phyloP scores from a whole-genome alignment of 352 stramenopile genomes.

The Pythium rishiriense region DNA sequence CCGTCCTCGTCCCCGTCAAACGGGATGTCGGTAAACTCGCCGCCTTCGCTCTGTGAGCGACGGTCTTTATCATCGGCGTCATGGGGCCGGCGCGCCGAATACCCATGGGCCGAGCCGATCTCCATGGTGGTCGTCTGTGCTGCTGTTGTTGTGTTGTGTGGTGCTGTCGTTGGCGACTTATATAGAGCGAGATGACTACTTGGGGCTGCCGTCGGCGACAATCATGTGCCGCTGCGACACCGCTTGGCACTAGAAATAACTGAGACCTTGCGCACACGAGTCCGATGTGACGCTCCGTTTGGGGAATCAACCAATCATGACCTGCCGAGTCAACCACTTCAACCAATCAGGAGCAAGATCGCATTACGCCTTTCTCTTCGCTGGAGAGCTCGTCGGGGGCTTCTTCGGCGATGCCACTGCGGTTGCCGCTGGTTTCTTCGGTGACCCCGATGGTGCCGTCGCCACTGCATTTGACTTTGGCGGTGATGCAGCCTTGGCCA shows the following conservation, averaged over 20 bases:
- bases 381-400: not conserved
- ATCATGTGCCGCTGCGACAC: constrained; percentile 13
- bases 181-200: too few relatives aligned
- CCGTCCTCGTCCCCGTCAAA: constrained; percentile 22
- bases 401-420: constrained; percentile 5
- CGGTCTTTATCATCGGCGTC: not conserved
- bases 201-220: too few relatives aligned
- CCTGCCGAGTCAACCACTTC: not conserved
- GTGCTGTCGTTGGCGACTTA: not conserved
- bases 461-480: not conserved
- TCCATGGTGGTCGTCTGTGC: constrained; percentile 2
- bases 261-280: constrained; percentile 13
- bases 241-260: constrained; percentile 9
- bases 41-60: constrained; percentile 4
- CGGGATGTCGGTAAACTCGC: constrained; percentile 24
- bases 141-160: not conserved
- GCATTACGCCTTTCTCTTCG: constrained; percentile 22
- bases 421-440: not conserved
- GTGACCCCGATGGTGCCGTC: not conserved
- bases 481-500: not conserved
- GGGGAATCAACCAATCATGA: constrained; percentile 4
- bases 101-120: not conserved
- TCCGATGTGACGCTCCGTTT: not conserved
- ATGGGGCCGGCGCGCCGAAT: not conserved
- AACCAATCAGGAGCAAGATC: constrained; percentile 7